These are phyloP conservation scores for Bipolaris sorokiniana DNA, from an alignment of 2,329 filamentous ascomycete genomes.

Conservation along the genomic window DNA sequence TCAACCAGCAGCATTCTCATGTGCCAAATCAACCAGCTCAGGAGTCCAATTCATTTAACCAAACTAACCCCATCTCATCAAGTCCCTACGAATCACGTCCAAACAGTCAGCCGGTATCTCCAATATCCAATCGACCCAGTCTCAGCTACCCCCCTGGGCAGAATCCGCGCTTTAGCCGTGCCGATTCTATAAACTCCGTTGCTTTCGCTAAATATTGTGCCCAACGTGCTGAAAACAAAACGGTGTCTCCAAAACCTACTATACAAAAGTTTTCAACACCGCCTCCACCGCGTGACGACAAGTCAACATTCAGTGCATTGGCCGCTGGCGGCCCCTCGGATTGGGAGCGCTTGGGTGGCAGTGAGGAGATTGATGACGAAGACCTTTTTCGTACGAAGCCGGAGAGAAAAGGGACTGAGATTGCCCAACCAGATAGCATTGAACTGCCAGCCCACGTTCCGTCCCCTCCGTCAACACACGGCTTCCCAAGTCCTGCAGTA, in stretches of 20 bases:
- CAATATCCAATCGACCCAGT: conserved; percentile 36
- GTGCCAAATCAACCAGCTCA: conserved; percentile 31
- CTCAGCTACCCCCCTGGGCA: conserved; percentile 32
- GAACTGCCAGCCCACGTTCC: conserved; percentile 39
- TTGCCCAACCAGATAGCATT: conserved; percentile 33
- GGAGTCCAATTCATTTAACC: conserved; percentile 36
- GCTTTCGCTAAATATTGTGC: conserved; percentile 38
- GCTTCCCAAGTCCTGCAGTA: conserved; percentile 42
- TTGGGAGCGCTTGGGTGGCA: conserved; percentile 47
- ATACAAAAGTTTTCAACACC: conserved; percentile 28
- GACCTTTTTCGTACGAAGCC: conserved; percentile 40
- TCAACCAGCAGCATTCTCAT: conserved; percentile 25
- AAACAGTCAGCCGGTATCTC: conserved; percentile 44
- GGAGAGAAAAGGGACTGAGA: conserved; percentile 19
- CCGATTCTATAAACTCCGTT: conserved; percentile 42
- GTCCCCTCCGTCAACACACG: conserved; percentile 33
- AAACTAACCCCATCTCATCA: conserved; percentile 32
- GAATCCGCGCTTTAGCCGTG: conserved; percentile 26
- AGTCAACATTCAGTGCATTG: conserved; percentile 41
- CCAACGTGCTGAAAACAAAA: conserved; percentile 31
- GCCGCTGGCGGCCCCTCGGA: conserved; percentile 47
- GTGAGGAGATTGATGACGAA: conserved; percentile 46
- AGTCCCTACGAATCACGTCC: conserved; percentile 36
- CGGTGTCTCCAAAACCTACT: conserved; percentile 34
- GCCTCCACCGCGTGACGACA: conserved; percentile 36